Percentiles rank a stretch among this genome's conserved stretches.
These are phyloP conservation scores for Sporodiniella umbellata DNA, from an alignment of 371 early-diverging fungal genomes.

Conservation along the genomic window DNA sequence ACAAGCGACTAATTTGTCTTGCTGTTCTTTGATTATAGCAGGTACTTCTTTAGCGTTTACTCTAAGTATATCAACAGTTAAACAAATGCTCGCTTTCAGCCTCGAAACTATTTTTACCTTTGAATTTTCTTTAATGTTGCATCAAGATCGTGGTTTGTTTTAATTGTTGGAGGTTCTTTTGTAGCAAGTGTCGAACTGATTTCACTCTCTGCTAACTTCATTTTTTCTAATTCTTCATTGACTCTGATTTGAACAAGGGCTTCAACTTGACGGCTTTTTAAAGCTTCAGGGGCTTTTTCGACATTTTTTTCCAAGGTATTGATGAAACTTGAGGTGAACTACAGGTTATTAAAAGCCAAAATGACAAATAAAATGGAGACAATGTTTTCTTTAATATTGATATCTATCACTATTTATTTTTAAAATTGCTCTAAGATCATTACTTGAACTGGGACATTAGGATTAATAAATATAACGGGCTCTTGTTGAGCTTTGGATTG, in stretches of 20 bases:
- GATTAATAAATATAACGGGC: slow-evolving; percentile 23
- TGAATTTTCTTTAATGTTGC: slow-evolving; percentile 13
- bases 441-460: slow-evolving; percentile 27
- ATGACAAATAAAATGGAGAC: neutral
- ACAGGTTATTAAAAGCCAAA: neutral
- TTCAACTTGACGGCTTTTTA: slow-evolving; percentile 20
- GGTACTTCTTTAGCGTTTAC: slow-evolving; percentile 16
- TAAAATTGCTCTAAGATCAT: too few species aligned
- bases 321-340: slow-evolving; percentile 21
- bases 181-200: slow-evolving; percentile 9
- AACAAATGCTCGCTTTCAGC: neutral
- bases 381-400: neutral
- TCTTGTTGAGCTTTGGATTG: slow-evolving; percentile 18
- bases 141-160: slow-evolving; percentile 10
- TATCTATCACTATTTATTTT: too few species aligned
- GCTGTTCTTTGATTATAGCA: slow-evolving; percentile 9
- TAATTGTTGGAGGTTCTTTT: neutral
- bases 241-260: slow-evolving; percentile 19
- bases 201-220: slow-evolving; percentile 8
- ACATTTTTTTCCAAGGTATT: slow-evolving; percentile 18
- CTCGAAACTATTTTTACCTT: slow-evolving; percentile 5
- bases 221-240: slow-evolving; percentile 20
- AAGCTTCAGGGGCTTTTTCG: slow-evolving; percentile 14
- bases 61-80: slow-evolving; percentile 1
- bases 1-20: slow-evolving; percentile 20